A percentile compares a stretch with the other conserved stretches of the same genome.
Conservation (phyloP, 2,329 filamentous ascomycete genomes). For the Xylariaceae sp. region DNA sequence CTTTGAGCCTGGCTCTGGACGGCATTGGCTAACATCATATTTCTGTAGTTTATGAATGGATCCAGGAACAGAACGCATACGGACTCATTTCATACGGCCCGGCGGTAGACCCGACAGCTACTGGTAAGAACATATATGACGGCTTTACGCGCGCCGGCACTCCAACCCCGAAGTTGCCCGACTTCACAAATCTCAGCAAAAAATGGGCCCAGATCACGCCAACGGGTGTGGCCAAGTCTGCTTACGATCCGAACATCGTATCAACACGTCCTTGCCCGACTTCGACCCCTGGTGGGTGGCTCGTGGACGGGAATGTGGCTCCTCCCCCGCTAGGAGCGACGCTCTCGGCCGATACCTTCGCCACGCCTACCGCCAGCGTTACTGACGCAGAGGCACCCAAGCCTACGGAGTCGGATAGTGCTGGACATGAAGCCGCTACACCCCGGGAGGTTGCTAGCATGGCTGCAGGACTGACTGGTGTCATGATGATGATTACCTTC, state of each 20-base stretch:
- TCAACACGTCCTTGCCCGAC: constrained; percentile 65
- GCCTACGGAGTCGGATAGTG: constrained; percentile 33
- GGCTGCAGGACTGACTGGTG: constrained; percentile 41
- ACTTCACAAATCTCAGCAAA: constrained; percentile 70
- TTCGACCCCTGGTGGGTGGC: constrained; percentile 65
- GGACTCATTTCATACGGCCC: constrained; percentile 73
- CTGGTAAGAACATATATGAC: constrained; percentile 52
- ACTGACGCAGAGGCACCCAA: constrained; percentile 27
- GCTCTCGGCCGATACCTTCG: constrained; percentile 28
- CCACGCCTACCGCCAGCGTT: constrained; percentile 27
- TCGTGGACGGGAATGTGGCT: constrained; percentile 61
- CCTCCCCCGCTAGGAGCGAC: constrained; percentile 64
- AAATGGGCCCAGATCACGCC: constrained; percentile 72
- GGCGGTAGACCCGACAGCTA: constrained; percentile 44
- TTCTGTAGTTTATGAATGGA: constrained; percentile 54
- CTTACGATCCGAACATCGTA: constrained; percentile 57
- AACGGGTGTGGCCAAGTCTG: constrained; percentile 58
- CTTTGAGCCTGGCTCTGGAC: no score
- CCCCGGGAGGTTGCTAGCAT: constrained; percentile 45
- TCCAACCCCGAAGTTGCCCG: constrained; percentile 66
- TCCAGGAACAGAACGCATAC: constrained; percentile 77
- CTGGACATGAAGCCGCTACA: constrained; percentile 40
- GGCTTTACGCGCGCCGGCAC: constrained; percentile 67
- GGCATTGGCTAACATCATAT: no score
- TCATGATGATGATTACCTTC: constrained; percentile 49